A percentile compares a stretch with the other conserved stretches of the same genome.
Evolutionary conservation across 73 alveolate genomes (phyloP).

Genomic region (Tetrahymena thermophila): DNA sequence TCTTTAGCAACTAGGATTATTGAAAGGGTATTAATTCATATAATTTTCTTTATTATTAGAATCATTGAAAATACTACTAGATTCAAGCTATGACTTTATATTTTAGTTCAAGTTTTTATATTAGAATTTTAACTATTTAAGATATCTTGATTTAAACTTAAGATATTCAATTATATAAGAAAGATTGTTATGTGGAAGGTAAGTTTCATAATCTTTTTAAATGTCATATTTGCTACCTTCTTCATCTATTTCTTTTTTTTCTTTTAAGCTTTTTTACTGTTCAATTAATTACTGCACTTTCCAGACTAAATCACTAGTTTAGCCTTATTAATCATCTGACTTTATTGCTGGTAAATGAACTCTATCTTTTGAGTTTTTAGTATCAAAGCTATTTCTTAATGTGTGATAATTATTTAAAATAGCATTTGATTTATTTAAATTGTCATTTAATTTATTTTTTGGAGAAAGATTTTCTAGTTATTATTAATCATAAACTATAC

Average conservation of each 20-base stretch:
- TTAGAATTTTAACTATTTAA: neutral
- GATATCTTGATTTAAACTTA: neutral
- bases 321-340: neutral
- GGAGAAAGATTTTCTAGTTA: neutral
- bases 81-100: neutral
- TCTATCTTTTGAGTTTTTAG: neutral
- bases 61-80: neutral
- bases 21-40: neutral
- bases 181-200: neutral
- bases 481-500: neutral
- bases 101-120: neutral
- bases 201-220: neutral
- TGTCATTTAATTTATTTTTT: neutral
- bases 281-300: neutral
- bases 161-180: neutral
- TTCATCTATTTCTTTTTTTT: neutral
- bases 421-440: no score
- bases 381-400: neutral
- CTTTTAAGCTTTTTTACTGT: neutral
- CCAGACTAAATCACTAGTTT: neutral
- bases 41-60: neutral
- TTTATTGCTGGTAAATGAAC: neutral
- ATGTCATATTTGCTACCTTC: neutral
- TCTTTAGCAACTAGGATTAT: neutral
- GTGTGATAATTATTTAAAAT: no score